These are phyloP conservation scores for Draba incana DNA, from an alignment of 345 rosid species.

Conservation along the genomic window DNA sequence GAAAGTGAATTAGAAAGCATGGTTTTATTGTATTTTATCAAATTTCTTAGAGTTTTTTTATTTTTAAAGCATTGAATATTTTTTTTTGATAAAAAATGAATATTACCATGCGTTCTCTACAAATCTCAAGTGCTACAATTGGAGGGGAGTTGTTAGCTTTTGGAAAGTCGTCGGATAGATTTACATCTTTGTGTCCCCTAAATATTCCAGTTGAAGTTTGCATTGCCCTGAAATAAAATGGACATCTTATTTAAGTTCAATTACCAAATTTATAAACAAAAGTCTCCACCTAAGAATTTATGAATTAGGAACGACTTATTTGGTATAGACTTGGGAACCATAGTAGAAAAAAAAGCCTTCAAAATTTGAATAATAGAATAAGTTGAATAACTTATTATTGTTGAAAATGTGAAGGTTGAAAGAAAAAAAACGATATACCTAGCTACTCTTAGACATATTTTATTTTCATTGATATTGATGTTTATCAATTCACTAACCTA, in stretches of 20 bases:
- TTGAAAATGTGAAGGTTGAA: constrained; percentile 2
- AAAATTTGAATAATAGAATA: background rate
- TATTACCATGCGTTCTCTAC: constrained; percentile 67
- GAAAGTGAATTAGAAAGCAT: background rate
- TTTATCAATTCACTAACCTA: background rate
- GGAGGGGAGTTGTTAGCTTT: constrained; percentile 49
- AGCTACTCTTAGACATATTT: constrained; percentile 4
- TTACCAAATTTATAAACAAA: background rate
- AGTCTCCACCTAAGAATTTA: background rate
- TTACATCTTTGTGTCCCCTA: constrained; percentile 41
- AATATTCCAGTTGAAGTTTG: constrained; percentile 71
- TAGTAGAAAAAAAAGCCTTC: background rate
- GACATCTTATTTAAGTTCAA: no score
- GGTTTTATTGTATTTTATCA: background rate
- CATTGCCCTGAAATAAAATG: constrained; percentile 57
- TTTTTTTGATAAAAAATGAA: background rate
- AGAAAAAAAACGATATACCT: background rate
- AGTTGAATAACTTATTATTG: background rate
- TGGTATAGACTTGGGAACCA: background rate
- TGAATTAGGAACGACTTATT: constrained; percentile 1
- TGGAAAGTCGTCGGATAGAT: constrained; percentile 16
- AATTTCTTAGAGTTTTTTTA: background rate
- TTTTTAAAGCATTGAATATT: background rate
- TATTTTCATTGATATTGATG: constrained; percentile 5
- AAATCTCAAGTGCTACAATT: constrained; percentile 65